phyloP scores from a whole-genome alignment of 257 asterid species.

The Solanum pennellii region DNA sequence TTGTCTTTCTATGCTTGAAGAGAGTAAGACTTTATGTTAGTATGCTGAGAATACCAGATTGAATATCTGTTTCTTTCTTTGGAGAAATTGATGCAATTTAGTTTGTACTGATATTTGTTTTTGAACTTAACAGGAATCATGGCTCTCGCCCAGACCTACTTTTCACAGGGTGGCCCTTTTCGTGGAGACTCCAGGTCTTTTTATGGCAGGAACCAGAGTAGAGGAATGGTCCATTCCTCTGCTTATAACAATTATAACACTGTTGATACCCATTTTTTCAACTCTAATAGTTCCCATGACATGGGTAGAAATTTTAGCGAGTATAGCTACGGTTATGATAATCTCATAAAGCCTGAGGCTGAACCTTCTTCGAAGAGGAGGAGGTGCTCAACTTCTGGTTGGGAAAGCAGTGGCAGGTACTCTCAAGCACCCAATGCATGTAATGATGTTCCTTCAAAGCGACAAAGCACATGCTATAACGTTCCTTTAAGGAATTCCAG shows the following conservation, averaged over 20 bases:
- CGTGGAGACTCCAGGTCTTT: constrained; percentile 30
- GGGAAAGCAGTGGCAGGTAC: constrained; percentile 32
- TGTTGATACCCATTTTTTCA: constrained; percentile 11
- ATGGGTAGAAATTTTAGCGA: constrained; percentile 17
- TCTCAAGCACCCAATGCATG: constrained; percentile 24
- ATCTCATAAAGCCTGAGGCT: constrained; percentile 24
- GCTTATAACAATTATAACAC: constrained; percentile 17
- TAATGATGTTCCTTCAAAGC: constrained; percentile 5
- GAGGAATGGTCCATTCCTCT: constrained; percentile 16
- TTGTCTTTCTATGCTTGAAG: not conserved
- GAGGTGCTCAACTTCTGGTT: constrained; percentile 43
- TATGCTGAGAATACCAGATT: not conserved
- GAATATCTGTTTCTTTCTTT: not conserved
- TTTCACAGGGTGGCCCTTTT: constrained; percentile 32
- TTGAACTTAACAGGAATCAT: constrained; percentile 37
- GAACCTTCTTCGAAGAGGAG: constrained; percentile 57
- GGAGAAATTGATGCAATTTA: not conserved
- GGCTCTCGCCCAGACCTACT: constrained; percentile 52
- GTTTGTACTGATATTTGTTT: not conserved
- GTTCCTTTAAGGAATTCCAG: constrained; percentile 16
- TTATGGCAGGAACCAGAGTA: constrained; percentile 27
- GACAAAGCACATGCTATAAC: not conserved
- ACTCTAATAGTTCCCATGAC: constrained; percentile 9
- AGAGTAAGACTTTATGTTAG: not conserved
- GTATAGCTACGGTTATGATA: constrained; percentile 20